These are phyloP conservation scores for Jasminum sambac DNA, from an alignment of 257 asterid species.

Conservation along the genomic window DNA sequence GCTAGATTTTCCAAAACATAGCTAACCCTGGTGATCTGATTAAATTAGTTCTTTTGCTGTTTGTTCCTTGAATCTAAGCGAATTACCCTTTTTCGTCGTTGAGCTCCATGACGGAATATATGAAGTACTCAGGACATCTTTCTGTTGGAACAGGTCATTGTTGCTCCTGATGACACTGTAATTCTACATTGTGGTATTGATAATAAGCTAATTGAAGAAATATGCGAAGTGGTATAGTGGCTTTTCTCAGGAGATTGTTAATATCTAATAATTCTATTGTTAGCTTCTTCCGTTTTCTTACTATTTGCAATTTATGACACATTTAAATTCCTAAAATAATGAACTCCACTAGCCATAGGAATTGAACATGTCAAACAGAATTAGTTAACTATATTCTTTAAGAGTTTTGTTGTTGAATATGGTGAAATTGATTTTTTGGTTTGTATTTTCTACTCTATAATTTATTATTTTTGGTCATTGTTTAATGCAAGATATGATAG, in stretches of 20 bases:
- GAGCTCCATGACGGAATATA: too few relatives aligned
- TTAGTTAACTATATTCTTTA: background rate
- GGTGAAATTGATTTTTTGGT: background rate
- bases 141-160: constrained; percentile 58
- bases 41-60: too few relatives aligned
- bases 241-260: constrained; percentile 5
- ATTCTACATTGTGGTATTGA: constrained; percentile 86
- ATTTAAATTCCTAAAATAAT: too few relatives aligned
- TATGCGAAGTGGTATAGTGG: constrained; percentile 78
- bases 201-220: constrained; percentile 85
- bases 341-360: too few relatives aligned
- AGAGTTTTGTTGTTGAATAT: background rate
- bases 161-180: constrained; percentile 81
- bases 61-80: too few relatives aligned
- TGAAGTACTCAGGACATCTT: constrained; percentile 13
- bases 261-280: background rate
- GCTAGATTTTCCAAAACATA: too few relatives aligned
- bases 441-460: background rate
- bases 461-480: background rate
- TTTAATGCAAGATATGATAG: background rate
- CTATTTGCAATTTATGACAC: too few relatives aligned
- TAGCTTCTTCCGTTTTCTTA: too few relatives aligned
- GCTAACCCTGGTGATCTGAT: too few relatives aligned
- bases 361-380: background rate
- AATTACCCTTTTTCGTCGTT: too few relatives aligned